Evolutionary conservation across 352 stramenopile genomes (phyloP), one percentile per base, ranked within the genome.

Genomic region (Phytophthora rubi): DNA sequence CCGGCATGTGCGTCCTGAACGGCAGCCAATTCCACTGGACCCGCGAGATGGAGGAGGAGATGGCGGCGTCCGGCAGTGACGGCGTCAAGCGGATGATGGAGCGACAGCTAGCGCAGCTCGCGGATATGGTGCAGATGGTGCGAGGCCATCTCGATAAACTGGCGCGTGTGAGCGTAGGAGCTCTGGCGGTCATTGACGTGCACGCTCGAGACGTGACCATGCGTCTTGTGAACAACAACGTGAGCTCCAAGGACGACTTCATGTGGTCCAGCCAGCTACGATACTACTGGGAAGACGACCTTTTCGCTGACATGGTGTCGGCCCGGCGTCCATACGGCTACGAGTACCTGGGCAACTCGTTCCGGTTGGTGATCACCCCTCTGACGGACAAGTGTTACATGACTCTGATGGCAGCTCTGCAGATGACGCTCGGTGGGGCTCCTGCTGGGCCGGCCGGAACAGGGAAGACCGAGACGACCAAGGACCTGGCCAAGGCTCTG

Each of bases 311-410:
- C 35, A 98, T 98, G 89, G 92, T 98, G 13, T 97, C 86, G 0
- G 93, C 94, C 0, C 79, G 96, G 2, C 80, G 95, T 10, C 84
- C 91, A 15, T 98, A 98, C 56, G 95, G 91, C 10, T 98, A 98
- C 70, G 95, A 98, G 71, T 98, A 98, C 57, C 75, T 98, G 0
- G 95, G 95, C 1, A 98, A 98, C 78, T 97, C 89, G 13, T 98
- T 98, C 57, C 89, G 95, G 0, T 76, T 98, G 21, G 95, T 98
- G 6, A 98, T 98, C 75, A 98, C 95, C 1, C 95, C 95, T 21
- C 65, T 98, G 6, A 98, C 95, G 3, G 95, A 98, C 65, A 98
- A 98, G 59, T 98, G 95, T 74, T 98, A 98, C 72, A 87, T 98
- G 74, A 98, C 95, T 10, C 78, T 98, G 18, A 98, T 98, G 95